Base-by-base conservation (phyloP, 495 filamentous ascomycete genomes). In the Emericellopsis terricola region DNA sequence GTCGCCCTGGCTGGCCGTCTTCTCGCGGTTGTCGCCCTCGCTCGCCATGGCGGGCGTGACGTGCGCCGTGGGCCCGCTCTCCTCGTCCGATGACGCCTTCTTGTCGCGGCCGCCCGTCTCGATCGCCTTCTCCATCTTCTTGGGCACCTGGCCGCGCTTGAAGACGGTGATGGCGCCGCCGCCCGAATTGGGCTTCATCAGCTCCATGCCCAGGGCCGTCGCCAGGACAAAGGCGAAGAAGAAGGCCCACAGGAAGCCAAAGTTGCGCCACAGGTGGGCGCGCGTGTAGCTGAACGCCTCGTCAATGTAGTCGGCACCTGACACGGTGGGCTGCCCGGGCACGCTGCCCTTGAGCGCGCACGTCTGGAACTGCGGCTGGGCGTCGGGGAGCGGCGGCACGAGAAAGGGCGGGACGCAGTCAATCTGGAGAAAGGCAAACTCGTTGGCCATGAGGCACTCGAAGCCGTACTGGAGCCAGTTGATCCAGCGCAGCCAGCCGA, bases 231-330 rank as follows among this genome's bases (percentile, higher is more conserved):
- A 86, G 2, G 79, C 53, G 10, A 77, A 62, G 0, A 60, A 66
- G 34, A 75, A 15, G 21, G 23, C 33, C 33, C 33, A 35, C 8
- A 84, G 44, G 16, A 85, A 73, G 33, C 76, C 80, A 47, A 79
- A 84, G 47, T 89, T 85, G 14, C 79, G 74, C 81, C 81, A 89
- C n/a, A 86, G 49, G 44, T 89, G 65, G n/a, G 50, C 44, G 1
- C 73, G 67, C 2, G 59, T 66, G 45, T 83, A 86, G 19, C 65
- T 54, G 41, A 70, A 73, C 6, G 59, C 57, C 1, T 47, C 44
- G 9, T 50, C 41, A 13, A 86, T 40, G 41, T 83, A 87, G 11
- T 59, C 59, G 14, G 59, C 51, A 1, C 81, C 81, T 2, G 59
- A 38, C 8, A 87, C 63, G 14, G 46, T 51, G 1, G 59, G 53